Evolutionary conservation across 495 filamentous ascomycete species (phyloP).

Genomic region (Collariella sp.): DNA sequence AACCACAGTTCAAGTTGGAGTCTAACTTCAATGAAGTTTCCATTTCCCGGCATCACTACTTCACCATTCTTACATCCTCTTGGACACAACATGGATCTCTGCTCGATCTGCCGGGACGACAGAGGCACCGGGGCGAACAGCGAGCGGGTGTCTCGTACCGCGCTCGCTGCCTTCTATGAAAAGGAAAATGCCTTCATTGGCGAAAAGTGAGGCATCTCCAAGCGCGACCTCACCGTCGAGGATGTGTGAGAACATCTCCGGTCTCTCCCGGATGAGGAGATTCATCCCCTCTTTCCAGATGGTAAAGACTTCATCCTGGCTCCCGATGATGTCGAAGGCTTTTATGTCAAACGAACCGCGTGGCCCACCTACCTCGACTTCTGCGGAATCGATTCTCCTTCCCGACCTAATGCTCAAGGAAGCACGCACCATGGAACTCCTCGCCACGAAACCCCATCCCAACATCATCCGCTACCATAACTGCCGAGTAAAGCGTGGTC

Average conservation of each 20-base stretch:
- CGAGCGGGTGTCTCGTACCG: neutral
- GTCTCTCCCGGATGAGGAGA: neutral
- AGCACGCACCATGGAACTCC: neutral
- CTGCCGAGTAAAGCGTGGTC: slow-evolving; percentile 22
- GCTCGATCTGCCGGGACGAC: neutral
- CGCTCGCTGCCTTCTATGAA: neutral
- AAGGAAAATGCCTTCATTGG: neutral
- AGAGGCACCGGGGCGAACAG: neutral
- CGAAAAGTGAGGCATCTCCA: neutral
- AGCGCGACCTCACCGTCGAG: neutral
- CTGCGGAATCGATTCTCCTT: neutral
- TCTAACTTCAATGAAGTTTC: no score
- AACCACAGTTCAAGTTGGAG: no score
- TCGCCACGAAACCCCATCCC: slow-evolving; percentile 23
- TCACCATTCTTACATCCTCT: no score
- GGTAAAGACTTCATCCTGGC: neutral
- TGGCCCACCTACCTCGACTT: neutral
- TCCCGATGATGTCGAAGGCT: neutral
- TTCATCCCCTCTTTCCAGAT: neutral
- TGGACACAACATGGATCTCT: neutral
- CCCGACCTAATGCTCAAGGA: neutral
- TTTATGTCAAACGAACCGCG: neutral
- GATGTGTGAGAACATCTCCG: neutral
- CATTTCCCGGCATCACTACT: no score
- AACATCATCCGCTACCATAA: slow-evolving; percentile 34